phyloP scores from a whole-genome alignment of 495 filamentous ascomycete species.

The Neurospora tetraspora region DNA sequence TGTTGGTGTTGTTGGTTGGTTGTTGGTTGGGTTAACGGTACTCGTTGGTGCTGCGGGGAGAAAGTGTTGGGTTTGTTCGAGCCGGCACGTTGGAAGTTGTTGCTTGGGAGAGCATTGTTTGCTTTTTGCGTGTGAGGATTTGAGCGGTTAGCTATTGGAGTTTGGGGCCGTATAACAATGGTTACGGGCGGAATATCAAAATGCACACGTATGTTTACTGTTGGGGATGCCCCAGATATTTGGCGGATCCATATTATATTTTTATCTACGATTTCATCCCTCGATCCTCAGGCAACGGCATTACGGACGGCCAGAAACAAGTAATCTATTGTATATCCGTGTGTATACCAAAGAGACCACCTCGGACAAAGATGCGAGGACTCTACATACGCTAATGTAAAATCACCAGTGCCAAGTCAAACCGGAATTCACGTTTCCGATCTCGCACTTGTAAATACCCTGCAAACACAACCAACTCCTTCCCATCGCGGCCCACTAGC shows the following conservation, averaged over 20 bases:
- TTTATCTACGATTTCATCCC: not conserved
- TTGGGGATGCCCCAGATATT: not conserved
- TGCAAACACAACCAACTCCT: not conserved
- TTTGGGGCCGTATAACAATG: not conserved
- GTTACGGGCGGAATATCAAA: not conserved
- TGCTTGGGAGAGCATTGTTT: not conserved
- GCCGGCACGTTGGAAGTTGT: not conserved
- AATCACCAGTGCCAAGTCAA: not conserved
- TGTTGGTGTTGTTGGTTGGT: not conserved
- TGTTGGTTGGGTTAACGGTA: not conserved
- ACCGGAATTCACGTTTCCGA: not conserved
- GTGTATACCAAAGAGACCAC: not conserved
- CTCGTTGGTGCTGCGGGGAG: not conserved
- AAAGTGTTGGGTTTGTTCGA: not conserved
- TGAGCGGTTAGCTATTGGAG: not conserved
- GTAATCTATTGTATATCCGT: constrained; percentile 4
- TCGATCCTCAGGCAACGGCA: not conserved
- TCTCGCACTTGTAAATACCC: not conserved
- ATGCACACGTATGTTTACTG: not conserved
- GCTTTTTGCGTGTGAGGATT: not conserved
- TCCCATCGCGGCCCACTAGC: not conserved
- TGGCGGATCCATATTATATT: not conserved
- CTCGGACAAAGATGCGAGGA: not conserved
- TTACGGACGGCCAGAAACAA: not conserved
- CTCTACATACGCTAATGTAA: not conserved